Base-by-base conservation (phyloP, 2,329 filamentous ascomycete species). In the Dothiorella sarmentorum region DNA sequence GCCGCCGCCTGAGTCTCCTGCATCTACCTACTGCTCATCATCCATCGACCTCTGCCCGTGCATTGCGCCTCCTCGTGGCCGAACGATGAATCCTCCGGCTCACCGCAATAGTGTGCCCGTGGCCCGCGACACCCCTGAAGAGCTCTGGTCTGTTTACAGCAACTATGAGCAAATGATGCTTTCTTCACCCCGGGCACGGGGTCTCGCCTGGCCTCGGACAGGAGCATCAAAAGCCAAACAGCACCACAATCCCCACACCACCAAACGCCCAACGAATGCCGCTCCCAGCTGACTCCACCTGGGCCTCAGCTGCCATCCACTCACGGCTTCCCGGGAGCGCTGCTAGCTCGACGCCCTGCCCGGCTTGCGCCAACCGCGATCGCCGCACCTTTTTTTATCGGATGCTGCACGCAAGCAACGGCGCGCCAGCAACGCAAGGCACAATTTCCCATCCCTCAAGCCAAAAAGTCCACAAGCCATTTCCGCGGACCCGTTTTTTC, bases 241-340 rank as follows among this genome's bases (percentile, higher is more conserved):
- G 24, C 17, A 53, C 49, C 33, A 53, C 49, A 10, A 43, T 22
- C 9, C 47, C 47, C 27, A 18, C 45, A 33, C 20, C 29, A 33
- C 47, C 15, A 20, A 24, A 29, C 49, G 49, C 49, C 49, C 47
- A 22, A 52, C 33, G 20, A 29, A 10, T 40, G 47, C 47, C 49
- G 49, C n/a, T 29, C 29, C 20, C 49, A 53, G 49, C 49, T 53
- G 49, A 53, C 49, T n/a, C 49, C 49, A 53, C 49, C 49, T 35
- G 10, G 49, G 24, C 10, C 35, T 26, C 33, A 29, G 15, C 35
- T 20, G 22, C 49, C 49, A 40, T 17, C 49, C 49, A 53, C 49
- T 53, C 49, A 42, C 35, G 43, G 26, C 43, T 45, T n/a, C 43
- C 10, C 43, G 17, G 26, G n/a, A 9, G 43, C 43, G 22, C 18